phyloP scores from a whole-genome alignment of 202 grass and related monocot genomes.

The Elaeis oleifera region DNA sequence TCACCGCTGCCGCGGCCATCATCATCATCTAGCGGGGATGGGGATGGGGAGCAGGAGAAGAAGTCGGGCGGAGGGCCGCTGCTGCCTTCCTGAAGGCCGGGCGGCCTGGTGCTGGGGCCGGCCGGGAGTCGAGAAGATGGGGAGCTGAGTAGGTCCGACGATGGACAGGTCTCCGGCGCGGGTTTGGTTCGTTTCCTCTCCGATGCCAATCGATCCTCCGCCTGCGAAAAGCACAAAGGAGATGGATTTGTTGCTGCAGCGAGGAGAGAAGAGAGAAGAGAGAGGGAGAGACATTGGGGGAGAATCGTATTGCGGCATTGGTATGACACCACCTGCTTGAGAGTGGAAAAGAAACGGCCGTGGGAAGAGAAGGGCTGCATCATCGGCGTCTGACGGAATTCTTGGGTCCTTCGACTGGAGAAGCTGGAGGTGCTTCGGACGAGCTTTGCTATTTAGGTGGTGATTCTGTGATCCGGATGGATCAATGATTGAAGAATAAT shows the following conservation, averaged over 20 bases:
- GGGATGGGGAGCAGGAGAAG: conserved; percentile 38
- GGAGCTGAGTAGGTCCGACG: conserved; percentile 7
- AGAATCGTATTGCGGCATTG: background rate
- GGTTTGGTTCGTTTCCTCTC: conserved; percentile 26
- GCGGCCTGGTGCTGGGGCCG: background rate
- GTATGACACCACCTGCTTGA: conserved; percentile 34
- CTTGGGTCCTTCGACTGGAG: no score
- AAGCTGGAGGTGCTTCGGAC: no score
- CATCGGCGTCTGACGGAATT: background rate
- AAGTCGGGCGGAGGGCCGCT: conserved; percentile 60
- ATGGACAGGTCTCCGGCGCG: conserved; percentile 23
- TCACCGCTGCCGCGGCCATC: background rate
- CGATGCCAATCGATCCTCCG: conserved; percentile 52
- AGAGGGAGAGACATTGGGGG: background rate
- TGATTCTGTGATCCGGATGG: no score
- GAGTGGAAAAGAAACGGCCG: conserved; percentile 64
- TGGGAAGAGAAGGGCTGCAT: conserved; percentile 52
- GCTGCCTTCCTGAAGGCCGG: conserved; percentile 16
- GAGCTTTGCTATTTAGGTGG: no score
- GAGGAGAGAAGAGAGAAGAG: background rate
- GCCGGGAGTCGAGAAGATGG: conserved; percentile 21
- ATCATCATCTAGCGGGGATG: conserved; percentile 14
- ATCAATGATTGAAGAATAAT: no score
- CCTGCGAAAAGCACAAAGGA: conserved; percentile 19
- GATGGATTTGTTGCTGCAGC: no score